Conservation (phyloP, 306 rosid species). For the Acacia acuminata region DNA sequence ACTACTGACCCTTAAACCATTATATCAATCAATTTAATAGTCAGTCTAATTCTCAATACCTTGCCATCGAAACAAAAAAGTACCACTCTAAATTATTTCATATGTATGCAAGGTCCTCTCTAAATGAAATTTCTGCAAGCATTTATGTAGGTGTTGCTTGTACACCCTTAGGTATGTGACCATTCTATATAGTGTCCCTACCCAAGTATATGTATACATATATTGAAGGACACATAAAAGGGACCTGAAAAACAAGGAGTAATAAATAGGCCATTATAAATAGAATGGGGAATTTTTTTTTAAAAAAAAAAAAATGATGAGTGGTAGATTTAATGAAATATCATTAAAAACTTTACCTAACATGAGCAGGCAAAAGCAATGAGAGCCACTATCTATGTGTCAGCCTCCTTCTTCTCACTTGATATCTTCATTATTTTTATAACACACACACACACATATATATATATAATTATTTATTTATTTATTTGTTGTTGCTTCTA, state of each 20-base stretch:
- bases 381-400: neutral
- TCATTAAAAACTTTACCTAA: conserved; percentile 26
- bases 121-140: neutral
- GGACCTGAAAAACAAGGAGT: neutral
- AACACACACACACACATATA: neutral
- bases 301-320: neutral
- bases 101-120: neutral
- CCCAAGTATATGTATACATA: neutral
- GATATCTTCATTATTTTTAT: neutral
- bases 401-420: neutral
- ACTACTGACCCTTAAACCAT: no score
- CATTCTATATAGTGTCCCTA: neutral
- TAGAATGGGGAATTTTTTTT: neutral
- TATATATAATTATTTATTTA: neutral
- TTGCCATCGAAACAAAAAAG: neutral
- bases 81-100: neutral
- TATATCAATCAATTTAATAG: no score
- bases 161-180: neutral
- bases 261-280: neutral
- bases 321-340: neutral
- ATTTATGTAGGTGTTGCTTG: neutral
- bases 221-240: neutral
- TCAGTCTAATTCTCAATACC: neutral
- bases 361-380: conserved; percentile 16
- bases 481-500: neutral